These are phyloP conservation scores for Colletotrichum godetiae DNA, from an alignment of 2,329 filamentous ascomycete genomes.

Conservation along the genomic window DNA sequence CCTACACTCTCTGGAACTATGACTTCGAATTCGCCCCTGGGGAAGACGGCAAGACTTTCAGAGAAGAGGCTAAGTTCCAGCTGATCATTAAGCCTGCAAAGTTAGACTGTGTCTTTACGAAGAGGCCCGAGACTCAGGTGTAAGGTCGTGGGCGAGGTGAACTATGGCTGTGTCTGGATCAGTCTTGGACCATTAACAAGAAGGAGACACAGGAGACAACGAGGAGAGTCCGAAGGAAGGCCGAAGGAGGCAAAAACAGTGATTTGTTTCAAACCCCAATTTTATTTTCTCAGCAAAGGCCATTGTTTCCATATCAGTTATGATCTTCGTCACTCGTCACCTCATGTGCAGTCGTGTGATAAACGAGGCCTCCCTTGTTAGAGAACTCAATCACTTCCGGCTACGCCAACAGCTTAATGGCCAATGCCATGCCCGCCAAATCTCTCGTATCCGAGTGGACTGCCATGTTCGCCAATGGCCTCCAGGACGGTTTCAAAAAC, in stretches of 20 bases:
- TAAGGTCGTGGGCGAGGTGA: no score
- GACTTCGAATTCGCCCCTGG: constrained; percentile 32
- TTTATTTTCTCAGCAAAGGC: background rate
- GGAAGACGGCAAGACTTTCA: constrained; percentile 8
- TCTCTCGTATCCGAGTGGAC: background rate
- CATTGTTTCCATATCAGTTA: background rate
- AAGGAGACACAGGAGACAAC: background rate
- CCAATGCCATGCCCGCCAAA: background rate
- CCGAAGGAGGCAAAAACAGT: background rate
- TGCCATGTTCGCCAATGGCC: no score
- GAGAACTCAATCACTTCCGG: background rate
- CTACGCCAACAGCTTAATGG: background rate
- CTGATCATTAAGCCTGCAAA: constrained; percentile 26
- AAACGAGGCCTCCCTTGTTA: background rate
- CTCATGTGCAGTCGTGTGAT: background rate
- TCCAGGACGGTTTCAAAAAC: background rate
- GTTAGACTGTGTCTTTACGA: constrained; percentile 27
- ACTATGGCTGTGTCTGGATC: no score
- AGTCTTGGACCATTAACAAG: background rate
- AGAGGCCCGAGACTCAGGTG: background rate
- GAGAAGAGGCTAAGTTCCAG: constrained; percentile 6
- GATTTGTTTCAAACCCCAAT: background rate
- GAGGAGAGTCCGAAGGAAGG: background rate
- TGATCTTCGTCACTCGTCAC: background rate
- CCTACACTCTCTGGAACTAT: constrained; percentile 33